Conservation (phyloP, 257 asterid species). For the Jasminum sambac region DNA sequence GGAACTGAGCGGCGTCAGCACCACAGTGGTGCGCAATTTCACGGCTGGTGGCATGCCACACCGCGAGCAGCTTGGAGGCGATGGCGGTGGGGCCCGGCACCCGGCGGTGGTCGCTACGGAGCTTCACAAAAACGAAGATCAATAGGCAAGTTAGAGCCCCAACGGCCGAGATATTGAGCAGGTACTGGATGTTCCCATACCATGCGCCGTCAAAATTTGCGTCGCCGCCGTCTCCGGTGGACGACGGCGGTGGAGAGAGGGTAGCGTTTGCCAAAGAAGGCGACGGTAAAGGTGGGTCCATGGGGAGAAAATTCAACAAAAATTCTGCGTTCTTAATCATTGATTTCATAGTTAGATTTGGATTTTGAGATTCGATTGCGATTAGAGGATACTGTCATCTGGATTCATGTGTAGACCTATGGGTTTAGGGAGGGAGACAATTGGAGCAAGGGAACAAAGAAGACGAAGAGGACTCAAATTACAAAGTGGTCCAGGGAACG, state of each 20-base stretch:
- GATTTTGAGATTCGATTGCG: constrained; percentile 18
- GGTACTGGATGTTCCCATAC: constrained; percentile 94
- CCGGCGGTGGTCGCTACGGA: constrained; percentile 96
- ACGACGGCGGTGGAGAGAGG: constrained; percentile 54
- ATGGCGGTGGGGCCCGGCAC: constrained; percentile 88
- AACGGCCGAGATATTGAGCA: constrained; percentile 82
- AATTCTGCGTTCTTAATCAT: constrained; percentile 22
- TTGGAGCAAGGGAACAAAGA: background rate
- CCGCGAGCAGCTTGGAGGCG: constrained; percentile 85
- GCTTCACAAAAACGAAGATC: constrained; percentile 84
- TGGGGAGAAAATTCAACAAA: constrained; percentile 20
- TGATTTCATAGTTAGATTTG: constrained; percentile 22
- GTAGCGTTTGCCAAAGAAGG: constrained; percentile 31
- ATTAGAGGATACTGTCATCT: constrained; percentile 16
- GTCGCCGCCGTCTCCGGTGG: constrained; percentile 49
- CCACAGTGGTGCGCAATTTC: constrained; percentile 94
- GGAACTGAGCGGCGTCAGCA: constrained; percentile 96
- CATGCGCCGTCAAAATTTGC: constrained; percentile 58
- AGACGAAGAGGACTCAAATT: background rate
- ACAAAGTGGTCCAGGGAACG: background rate
- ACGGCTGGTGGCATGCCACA: constrained; percentile 94
- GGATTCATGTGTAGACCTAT: constrained; percentile 11
- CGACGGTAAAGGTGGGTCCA: constrained; percentile 37
- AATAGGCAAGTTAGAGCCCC: constrained; percentile 89
- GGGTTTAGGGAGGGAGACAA: constrained; percentile 5